Conservation (phyloP, 805 yeast species). For the Cyberlindnera petersonii region DNA sequence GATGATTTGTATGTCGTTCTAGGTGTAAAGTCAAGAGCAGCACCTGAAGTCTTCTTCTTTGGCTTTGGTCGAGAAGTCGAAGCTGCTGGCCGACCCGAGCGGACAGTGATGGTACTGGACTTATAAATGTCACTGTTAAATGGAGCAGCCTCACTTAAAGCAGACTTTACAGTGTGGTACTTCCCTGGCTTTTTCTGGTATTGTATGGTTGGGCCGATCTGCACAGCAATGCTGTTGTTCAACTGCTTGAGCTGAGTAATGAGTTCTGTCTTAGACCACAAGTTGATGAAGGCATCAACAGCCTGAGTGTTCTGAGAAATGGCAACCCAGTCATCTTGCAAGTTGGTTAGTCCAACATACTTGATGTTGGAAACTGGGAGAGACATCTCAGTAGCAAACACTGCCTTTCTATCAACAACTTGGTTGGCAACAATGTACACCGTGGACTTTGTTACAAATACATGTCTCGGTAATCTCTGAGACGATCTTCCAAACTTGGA, state of each 20-base stretch:
- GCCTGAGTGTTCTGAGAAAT: constrained; percentile 32
- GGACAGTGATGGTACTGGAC: constrained; percentile 80
- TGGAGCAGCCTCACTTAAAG: constrained; percentile 61
- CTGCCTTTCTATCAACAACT: constrained; percentile 56
- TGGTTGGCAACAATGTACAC: constrained; percentile 73
- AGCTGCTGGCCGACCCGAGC: constrained; percentile 71
- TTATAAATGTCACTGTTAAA: constrained; percentile 70
- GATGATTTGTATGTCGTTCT: constrained; percentile 19
- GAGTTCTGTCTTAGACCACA: constrained; percentile 86
- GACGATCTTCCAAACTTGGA: constrained; percentile 94
- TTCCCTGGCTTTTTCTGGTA: constrained; percentile 92
- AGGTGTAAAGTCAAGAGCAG: constrained; percentile 29
- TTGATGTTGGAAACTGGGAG: constrained; percentile 58
- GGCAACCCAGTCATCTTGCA: constrained; percentile 93
- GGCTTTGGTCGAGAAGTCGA: constrained; percentile 76
- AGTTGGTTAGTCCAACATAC: constrained; percentile 62
- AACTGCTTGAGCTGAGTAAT: constrained; percentile 66
- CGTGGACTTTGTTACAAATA: constrained; percentile 59
- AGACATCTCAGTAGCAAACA: constrained; percentile 58
- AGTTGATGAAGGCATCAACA: constrained; percentile 79
- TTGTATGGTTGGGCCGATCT: constrained; percentile 65
- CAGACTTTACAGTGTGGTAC: constrained; percentile 67
- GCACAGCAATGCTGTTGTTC: constrained; percentile 54
- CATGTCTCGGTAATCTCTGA: constrained; percentile 65
- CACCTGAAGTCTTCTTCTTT: constrained; percentile 39